A percentile compares a stretch with the other conserved stretches of the same genome.
Conservation (phyloP, 2,329 filamentous ascomycete species). For the Paecilomyces sp. region DNA sequence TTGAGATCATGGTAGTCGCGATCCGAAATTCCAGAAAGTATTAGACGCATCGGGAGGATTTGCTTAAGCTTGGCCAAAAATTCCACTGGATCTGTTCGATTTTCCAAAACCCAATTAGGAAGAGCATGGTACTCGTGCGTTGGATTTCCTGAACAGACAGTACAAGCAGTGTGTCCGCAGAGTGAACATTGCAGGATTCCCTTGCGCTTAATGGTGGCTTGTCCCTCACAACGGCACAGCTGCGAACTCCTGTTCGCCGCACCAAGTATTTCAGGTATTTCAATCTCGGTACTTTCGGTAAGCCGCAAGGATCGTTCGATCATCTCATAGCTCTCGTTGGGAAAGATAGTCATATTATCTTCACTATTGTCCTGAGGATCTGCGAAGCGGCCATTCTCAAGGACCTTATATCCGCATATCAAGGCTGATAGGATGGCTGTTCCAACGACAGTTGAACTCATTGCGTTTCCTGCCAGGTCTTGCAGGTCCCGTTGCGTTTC, state of each 20-base stretch:
- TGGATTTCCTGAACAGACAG: constrained; percentile 49
- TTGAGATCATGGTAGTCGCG: constrained; percentile 15
- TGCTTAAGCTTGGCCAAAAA: constrained; percentile 27
- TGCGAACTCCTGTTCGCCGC: constrained; percentile 30
- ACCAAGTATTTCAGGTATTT: constrained; percentile 12
- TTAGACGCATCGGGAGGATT: constrained; percentile 36
- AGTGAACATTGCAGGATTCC: constrained; percentile 41
- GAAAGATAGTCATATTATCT: background rate
- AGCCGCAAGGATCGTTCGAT: constrained; percentile 6
- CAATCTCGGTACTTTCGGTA: constrained; percentile 1
- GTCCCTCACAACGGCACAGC: constrained; percentile 54
- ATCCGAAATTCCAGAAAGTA: constrained; percentile 21
- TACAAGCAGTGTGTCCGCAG: constrained; percentile 51
- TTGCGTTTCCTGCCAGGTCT: constrained; percentile 71
- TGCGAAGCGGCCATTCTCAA: constrained; percentile 14
- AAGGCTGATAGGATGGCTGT: constrained; percentile 55
- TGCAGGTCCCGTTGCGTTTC: constrained; percentile 57
- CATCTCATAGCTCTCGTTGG: background rate
- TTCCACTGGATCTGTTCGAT: background rate
- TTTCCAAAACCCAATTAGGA: constrained; percentile 32
- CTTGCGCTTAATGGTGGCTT: constrained; percentile 27
- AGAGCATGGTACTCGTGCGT: constrained; percentile 35
- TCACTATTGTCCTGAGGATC: background rate
- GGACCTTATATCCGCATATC: constrained; percentile 30
- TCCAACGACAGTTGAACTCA: constrained; percentile 67